A percentile compares a stretch with the other conserved stretches of the same genome.
phyloP scores from a whole-genome alignment of 495 filamentous ascomycete genomes.

The Podospora bellae-mahoneyi region DNA sequence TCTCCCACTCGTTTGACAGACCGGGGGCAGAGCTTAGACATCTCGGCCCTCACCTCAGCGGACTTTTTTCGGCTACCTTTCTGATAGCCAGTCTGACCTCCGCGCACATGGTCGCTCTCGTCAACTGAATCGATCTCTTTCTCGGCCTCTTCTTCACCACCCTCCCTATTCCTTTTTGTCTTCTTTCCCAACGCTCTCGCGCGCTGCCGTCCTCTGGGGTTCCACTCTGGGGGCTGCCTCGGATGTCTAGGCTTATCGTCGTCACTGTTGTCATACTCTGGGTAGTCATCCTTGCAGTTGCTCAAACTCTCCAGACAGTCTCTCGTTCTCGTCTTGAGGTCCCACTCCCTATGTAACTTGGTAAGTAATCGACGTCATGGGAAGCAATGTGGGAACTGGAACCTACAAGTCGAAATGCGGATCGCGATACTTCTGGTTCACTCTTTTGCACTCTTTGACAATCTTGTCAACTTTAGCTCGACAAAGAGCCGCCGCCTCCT shows the following conservation, averaged over 20 bases:
- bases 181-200: background rate
- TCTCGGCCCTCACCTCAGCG: conserved; percentile 7
- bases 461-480: conserved; percentile 74
- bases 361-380: too few species aligned
- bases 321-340: conserved; percentile 59
- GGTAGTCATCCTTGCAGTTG: conserved; percentile 26
- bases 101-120: background rate
- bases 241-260: conserved; percentile 13
- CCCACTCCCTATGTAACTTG: conserved; percentile 48
- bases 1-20: conserved; percentile 70
- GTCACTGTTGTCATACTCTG: conserved; percentile 52
- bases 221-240: background rate
- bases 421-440: conserved; percentile 90
- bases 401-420: conserved; percentile 72
- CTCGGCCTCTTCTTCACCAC: background rate
- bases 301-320: conserved; percentile 63
- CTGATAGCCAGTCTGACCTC: background rate
- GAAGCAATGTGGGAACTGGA: too few species aligned
- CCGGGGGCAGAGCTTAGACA: conserved; percentile 45
- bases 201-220: background rate
- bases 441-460: conserved; percentile 71
- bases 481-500: conserved; percentile 69
- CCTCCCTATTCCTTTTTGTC: background rate
- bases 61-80: background rate
- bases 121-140: background rate